phyloP scores from a whole-genome alignment of 139 green algal species.

The Closterium sp. region DNA sequence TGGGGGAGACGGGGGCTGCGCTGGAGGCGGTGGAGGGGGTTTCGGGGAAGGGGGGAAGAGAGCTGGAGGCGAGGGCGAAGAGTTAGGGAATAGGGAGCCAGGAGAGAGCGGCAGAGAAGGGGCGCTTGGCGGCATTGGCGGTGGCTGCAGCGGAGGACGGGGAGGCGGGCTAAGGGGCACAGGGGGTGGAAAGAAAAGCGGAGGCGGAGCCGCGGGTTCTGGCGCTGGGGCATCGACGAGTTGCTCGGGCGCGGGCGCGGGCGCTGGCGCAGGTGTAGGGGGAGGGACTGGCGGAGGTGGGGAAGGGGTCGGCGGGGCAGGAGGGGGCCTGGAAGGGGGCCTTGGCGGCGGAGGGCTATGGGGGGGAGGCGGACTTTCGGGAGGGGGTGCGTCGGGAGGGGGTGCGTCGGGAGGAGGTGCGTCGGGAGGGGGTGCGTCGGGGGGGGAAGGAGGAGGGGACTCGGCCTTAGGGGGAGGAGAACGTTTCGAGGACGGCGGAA shows the following conservation, averaged over 20 bases:
- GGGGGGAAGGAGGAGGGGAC: background rate
- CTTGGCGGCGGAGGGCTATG: background rate
- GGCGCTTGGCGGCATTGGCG: background rate
- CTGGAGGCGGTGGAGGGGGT: background rate
- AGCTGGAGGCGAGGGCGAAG: background rate
- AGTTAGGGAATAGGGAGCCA: background rate
- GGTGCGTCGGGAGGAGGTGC: background rate
- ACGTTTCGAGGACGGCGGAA: background rate
- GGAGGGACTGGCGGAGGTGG: background rate
- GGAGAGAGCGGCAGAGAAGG: background rate
- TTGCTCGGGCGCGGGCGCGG: background rate
- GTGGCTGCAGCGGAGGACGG: background rate
- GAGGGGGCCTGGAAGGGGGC: background rate
- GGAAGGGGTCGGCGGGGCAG: background rate
- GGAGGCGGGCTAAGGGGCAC: background rate
- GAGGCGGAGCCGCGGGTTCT: background rate
- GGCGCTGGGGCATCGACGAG: background rate
- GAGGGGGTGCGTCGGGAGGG: background rate
- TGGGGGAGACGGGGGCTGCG: background rate
- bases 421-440: background rate
- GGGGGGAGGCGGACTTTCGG: background rate
- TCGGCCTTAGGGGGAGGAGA: background rate
- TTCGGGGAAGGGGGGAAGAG: background rate
- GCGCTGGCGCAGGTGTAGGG: background rate
- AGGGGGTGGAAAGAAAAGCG: background rate